Base-by-base conservation (phyloP, 257 asterid genomes). In the Rubia yunnanensis region DNA sequence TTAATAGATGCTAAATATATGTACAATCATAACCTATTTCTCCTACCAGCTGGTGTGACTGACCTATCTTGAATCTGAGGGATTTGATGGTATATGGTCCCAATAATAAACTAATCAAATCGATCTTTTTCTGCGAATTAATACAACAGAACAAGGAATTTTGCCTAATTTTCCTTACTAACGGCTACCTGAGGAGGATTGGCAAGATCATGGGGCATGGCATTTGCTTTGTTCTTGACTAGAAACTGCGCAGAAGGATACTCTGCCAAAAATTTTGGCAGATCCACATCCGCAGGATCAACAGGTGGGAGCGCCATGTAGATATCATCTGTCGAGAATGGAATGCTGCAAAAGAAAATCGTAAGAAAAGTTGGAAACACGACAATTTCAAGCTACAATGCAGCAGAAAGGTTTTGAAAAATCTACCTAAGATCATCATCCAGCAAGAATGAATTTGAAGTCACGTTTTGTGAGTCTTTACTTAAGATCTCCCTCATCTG, bases 371-470 rank as follows among this genome's bases (percentile, higher is more conserved):
- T 32, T 10, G 4, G 44, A 23, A 34, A 49, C 38, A 63, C 18
- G 28, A 38, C 17, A 64, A 50, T 61, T 20, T 36, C 36, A 35
- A 57, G 38, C 36, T 57, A 7, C 7, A 14, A 64, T 13, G 32
- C 31, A 26, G 39, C n/a, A 11, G 22, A 52, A 23, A 30, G 22
- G 56, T n/a, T n/a, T 28, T 68, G 66, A 20, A 39, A 56, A 55
- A 70, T 75, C 78, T n/a, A 94, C 99, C 99, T 94, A 35, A 90
- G 88, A 80, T 94, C 99, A 73, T 90, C 99, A 69, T 94, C 99
- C 85, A 94, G 76, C 79, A 94, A 84, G 84, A 94, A 94, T 30
- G 99, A 94, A 72, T 94, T 94, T 65, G 97, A 81, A 20, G 99
- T 79, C 65, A 81, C 68, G 82, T 88, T 94, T 68, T 82, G 97